Conservation (phyloP, 2,329 filamentous ascomycete genomes). For the Colletotrichum lindemuthianum region DNA sequence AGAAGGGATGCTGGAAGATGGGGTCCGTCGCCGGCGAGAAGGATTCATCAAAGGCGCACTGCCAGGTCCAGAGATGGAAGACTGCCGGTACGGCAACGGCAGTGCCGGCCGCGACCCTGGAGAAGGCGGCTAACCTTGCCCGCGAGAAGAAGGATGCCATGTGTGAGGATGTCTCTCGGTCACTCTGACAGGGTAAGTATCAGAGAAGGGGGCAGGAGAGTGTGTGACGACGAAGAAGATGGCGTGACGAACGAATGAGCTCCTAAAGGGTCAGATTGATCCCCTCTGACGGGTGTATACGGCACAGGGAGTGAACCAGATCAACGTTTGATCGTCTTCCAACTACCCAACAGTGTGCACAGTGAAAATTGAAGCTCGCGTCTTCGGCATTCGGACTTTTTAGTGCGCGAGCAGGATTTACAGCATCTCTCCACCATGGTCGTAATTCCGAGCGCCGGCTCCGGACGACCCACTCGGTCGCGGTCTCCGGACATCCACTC, state of each 20-base stretch:
- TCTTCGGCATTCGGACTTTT: constrained; percentile 16
- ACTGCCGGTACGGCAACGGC: neutral
- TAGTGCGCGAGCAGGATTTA: constrained; percentile 1
- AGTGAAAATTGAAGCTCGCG: neutral
- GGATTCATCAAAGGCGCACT: constrained; percentile 23
- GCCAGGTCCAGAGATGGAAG: constrained; percentile 35
- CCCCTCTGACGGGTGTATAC: neutral
- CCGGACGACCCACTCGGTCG: too few species aligned
- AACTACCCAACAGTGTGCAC: neutral
- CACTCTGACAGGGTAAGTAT: neutral
- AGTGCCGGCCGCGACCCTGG: constrained; percentile 13
- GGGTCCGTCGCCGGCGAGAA: constrained; percentile 18
- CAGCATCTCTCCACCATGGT: neutral
- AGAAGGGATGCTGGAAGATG: constrained; percentile 19
- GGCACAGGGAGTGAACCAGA: neutral
- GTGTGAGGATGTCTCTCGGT: neutral
- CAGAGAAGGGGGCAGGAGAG: neutral
- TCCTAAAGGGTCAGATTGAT: neutral
- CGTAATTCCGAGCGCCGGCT: too few species aligned
- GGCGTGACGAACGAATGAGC: neutral
- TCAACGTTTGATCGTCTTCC: neutral
- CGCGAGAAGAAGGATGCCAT: constrained; percentile 17
- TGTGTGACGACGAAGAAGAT: neutral
- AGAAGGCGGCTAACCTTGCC: neutral
- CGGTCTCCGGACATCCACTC: too few species aligned